Percentiles rank a stretch among this genome's conserved stretches.
These are phyloP conservation scores for Heterobasidion parviporum DNA, from an alignment of 1,284 basidiomycete genomes.

Conservation along the genomic window DNA sequence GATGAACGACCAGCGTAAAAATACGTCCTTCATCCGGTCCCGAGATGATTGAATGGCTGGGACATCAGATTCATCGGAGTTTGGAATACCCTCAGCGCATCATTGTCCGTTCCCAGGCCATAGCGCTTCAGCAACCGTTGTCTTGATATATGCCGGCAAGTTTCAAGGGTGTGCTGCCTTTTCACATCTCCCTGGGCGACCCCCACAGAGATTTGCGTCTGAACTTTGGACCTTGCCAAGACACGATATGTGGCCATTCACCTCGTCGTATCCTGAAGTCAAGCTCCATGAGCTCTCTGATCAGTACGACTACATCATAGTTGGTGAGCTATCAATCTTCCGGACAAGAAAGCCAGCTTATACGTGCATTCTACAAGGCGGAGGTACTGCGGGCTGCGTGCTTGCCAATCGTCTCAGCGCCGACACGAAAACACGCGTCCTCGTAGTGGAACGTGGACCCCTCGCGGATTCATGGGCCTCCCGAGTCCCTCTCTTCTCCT, in stretches of 20 bases:
- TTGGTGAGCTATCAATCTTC: constrained; percentile 8
- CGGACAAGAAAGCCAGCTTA: neutral
- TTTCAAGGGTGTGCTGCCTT: too few relatives aligned
- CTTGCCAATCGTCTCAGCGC: constrained; percentile 25
- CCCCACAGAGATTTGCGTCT: too few relatives aligned
- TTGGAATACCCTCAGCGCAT: too few relatives aligned
- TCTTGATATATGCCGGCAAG: too few relatives aligned
- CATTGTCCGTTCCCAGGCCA: too few relatives aligned
- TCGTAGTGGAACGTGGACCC: constrained; percentile 26
- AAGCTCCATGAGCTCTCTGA: neutral
- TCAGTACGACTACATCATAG: constrained; percentile 16
- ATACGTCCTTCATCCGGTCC: too few relatives aligned
- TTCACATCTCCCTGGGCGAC: too few relatives aligned
- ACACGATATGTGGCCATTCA: neutral
- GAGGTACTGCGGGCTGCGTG: constrained; percentile 28
- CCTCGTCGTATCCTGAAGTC: neutral
- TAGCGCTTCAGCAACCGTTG: too few relatives aligned
- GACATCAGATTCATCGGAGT: too few relatives aligned
- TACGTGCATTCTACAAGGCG: constrained; percentile 2
- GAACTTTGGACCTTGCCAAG: neutral
- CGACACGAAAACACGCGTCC: constrained; percentile 16
- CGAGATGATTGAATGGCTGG: too few relatives aligned
- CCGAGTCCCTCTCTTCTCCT: constrained; percentile 26
- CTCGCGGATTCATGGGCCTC: constrained; percentile 24
- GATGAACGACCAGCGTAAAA: too few relatives aligned